Base-by-base conservation (phyloP, 192 early-diverging fungal species). In the Coemansia sp. region DNA sequence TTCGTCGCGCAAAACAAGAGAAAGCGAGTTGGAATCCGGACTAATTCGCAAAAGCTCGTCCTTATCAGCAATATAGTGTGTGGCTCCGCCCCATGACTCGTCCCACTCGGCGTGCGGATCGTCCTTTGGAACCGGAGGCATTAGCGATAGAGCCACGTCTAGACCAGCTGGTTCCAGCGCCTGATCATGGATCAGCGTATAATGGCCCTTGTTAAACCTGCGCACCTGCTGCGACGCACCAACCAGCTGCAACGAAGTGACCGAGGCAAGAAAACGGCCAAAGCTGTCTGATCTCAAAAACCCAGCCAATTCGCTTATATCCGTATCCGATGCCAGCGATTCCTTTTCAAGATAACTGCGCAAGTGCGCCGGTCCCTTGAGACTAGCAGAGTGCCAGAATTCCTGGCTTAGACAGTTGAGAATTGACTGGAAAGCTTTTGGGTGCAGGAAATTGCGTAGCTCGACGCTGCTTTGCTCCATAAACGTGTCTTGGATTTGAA, bases 111-210 rank as follows among this genome's bases (percentile, higher is more conserved):
- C 41, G 4, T 48, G 15, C 18, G 70, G 38, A 41, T 58, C 78
- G 45, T 69, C 79, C 52, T 73, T 54, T 11, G 38, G 17, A 51
- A 3, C 9, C 9, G 6, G 35, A 2, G 64, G 41, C 8, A 22
- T 22, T 18, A 81, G 52, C 2, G 65, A 84, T 34, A 88, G 78
- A 0, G 71, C 59, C 3, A 78, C 86, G 68, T 90, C 89, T 8
- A 88, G 48, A 3, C 89, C 89, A 11, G 63, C 64, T 15, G 73
- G 78, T 35, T 90, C 89, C 37, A 77, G 51, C 3, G 75, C 86
- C 59, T 86, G 84, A 57, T 90, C 89, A 59, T 88, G 82, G n/a
- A 87, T 59, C 12, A 90, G 55, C 17, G 87, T 90, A 65, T 90
- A 90, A 36, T 88, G 74, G 2, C 87, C 85, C 18, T 76, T 67